Base-by-base conservation (phyloP, 1,139 yeast species). In the Suhomyces taliae region DNA sequence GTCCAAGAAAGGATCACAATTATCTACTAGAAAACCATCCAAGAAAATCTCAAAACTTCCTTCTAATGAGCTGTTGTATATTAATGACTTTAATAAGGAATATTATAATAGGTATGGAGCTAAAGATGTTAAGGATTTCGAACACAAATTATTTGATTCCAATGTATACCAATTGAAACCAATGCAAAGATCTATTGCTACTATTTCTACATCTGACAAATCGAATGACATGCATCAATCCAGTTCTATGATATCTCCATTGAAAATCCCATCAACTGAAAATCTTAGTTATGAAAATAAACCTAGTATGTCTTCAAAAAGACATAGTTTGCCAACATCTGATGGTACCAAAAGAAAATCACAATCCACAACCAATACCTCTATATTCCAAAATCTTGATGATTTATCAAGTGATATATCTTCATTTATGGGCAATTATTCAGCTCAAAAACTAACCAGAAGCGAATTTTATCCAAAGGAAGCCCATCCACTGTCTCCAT, bases 371-470 rank as follows among this genome's bases (percentile, higher is more conserved):
- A 47, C 64, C 3, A 57, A 59, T 44, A 65, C 69, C 2, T 67
- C 72, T 5, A 54, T 68, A 4, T 47, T 61, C 39, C 68, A 68
- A 34, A 58, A 62, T 35, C 59, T 68, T 39, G 73, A 70, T 10
- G 67, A 64, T 34, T 54, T 70, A 34, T 63, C 71, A 1, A 62
- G 65, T 41, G 69, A 66, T 44, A 50, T 69, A n/a, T 60, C 69
- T 5, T 55, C 61, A 1, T 64, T 46, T 27, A 46, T 51, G 24
- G 53, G 53, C 6, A 41, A 39, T 14, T 10, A 12, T 8, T 34
- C 43, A n/a, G 10, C 31, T 11, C 37, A 36, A 27, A 36, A 31
- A 8, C 24, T 27, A 8, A n/a, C 10, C 27, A n/a, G 12, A 8
- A 24, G 5, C 31, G 26, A 19, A 27, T 4, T 11, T 35, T 15